Conservation (phyloP, 1,284 basidiomycete species). For the Leccinum griseonigrum region DNA sequence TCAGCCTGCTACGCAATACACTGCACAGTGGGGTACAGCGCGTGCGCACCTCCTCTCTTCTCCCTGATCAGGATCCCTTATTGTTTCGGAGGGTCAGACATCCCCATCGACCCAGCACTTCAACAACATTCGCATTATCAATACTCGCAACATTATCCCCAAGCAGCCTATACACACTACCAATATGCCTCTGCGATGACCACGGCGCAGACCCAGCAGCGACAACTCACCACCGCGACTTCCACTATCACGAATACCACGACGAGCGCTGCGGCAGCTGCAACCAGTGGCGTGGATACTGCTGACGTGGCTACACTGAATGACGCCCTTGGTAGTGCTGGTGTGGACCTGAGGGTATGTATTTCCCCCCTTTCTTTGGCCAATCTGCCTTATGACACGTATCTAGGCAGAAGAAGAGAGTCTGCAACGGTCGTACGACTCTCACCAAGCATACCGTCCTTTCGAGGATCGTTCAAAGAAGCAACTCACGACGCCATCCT, state of each 20-base stretch:
- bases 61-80: background rate
- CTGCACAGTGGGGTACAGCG: slow-evolving; percentile 42
- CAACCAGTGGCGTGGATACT: slow-evolving; percentile 46
- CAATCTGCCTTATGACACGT: background rate
- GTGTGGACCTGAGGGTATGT: slow-evolving; percentile 73
- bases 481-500: slow-evolving; percentile 61
- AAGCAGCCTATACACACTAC: slow-evolving; percentile 51
- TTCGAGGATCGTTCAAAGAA: slow-evolving; percentile 74
- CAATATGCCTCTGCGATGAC: slow-evolving; percentile 40
- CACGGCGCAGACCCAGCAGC: slow-evolving; percentile 27
- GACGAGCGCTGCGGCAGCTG: slow-evolving; percentile 21
- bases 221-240: slow-evolving; percentile 25
- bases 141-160: slow-evolving; percentile 52
- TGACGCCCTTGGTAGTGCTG: slow-evolving; percentile 79
- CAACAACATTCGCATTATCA: slow-evolving; percentile 57
- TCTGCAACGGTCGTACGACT: slow-evolving; percentile 63
- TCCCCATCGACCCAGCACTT: slow-evolving; percentile 67
- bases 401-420: slow-evolving; percentile 76
- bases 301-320: slow-evolving; percentile 74
- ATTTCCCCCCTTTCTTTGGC: background rate
- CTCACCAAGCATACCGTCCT: slow-evolving; percentile 53
- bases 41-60: slow-evolving; percentile 33
- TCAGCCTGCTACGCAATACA: slow-evolving; percentile 28
- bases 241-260: slow-evolving; percentile 19
- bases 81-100: slow-evolving; percentile 39